Evolutionary conservation across 2,329 filamentous ascomycete species (phyloP).

Genomic region (Curvularia eragrostidis): DNA sequence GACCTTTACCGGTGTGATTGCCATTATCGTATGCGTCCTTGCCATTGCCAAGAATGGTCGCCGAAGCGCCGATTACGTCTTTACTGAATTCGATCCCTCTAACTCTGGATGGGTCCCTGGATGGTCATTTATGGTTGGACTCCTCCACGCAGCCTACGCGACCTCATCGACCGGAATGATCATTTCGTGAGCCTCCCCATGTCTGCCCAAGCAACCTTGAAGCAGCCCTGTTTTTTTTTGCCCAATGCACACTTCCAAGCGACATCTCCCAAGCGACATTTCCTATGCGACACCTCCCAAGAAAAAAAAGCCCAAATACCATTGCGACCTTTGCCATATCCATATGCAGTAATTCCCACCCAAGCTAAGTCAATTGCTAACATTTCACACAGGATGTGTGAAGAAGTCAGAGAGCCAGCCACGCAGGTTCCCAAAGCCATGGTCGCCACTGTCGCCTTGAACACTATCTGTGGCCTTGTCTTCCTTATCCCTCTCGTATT

Average conservation of each 20-base stretch:
- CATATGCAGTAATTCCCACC: conserved; percentile 24
- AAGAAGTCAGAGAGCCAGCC: conserved; percentile 71
- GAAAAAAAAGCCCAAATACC: conserved; percentile 22
- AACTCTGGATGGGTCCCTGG: conserved; percentile 73
- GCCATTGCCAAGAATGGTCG: conserved; percentile 73
- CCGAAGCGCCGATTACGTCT: conserved; percentile 67
- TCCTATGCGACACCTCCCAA: conserved; percentile 25
- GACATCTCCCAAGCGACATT: conserved; percentile 24
- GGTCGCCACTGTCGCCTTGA: conserved; percentile 70
- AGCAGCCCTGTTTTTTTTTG: conserved; percentile 14
- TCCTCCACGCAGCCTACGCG: conserved; percentile 75
- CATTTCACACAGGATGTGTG: conserved; percentile 67
- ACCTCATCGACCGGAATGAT: conserved; percentile 82
- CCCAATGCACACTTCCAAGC: conserved; percentile 31
- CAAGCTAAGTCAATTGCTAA: conserved; percentile 33
- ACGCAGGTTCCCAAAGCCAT: conserved; percentile 76
- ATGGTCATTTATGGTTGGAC: conserved; percentile 76
- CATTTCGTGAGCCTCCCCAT: conserved; percentile 65
- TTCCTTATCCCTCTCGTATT: conserved; percentile 74
- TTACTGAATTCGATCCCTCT: conserved; percentile 69
- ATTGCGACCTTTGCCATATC: conserved; percentile 28
- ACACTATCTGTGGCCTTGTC: conserved; percentile 69
- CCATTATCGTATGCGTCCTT: conserved; percentile 67
- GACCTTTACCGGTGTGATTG: conserved; percentile 74
- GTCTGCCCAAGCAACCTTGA: conserved; percentile 44